Evolutionary conservation across 495 filamentous ascomycete genomes (phyloP).

Genomic region (Chaetomium fimeti): DNA sequence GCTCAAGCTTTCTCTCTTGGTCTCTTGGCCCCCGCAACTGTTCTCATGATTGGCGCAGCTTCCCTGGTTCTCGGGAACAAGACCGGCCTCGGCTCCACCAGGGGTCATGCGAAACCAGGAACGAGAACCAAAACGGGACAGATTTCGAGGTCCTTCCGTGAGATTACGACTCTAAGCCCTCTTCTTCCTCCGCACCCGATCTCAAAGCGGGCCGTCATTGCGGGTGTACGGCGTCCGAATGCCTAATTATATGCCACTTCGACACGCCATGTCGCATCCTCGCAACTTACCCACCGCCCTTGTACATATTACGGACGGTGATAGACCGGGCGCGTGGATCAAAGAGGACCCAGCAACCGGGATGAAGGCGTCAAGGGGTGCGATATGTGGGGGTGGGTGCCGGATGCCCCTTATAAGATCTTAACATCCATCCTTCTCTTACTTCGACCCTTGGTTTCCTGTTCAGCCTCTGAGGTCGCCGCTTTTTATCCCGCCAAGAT

Average conservation of each 20-base stretch:
- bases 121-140: slow-evolving; percentile 25
- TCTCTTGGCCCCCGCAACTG: neutral
- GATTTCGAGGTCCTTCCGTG: slow-evolving; percentile 25
- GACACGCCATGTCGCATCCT: slow-evolving; percentile 3
- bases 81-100: slow-evolving; percentile 13
- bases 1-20: neutral
- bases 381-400: neutral
- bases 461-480: neutral
- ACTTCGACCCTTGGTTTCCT: neutral
- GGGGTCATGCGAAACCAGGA: slow-evolving; percentile 7
- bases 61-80: slow-evolving; percentile 13
- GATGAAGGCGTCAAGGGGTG: neutral
- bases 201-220: slow-evolving; percentile 29
- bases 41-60: slow-evolving; percentile 15
- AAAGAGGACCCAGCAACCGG: slow-evolving; percentile 13
- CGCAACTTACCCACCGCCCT: neutral
- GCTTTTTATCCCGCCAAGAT: slow-evolving; percentile 21
- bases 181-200: slow-evolving; percentile 13
- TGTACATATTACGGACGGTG: no score
- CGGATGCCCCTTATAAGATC: slow-evolving; percentile 3
- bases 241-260: slow-evolving; percentile 1
- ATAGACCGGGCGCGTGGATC: no score
- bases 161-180: slow-evolving; percentile 31
- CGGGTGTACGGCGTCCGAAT: slow-evolving; percentile 17
- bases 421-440: neutral